A percentile compares a stretch with the other conserved stretches of the same genome.
Conservation (phyloP, 208 protist genomes). For the Crithidia mellificae region DNA sequence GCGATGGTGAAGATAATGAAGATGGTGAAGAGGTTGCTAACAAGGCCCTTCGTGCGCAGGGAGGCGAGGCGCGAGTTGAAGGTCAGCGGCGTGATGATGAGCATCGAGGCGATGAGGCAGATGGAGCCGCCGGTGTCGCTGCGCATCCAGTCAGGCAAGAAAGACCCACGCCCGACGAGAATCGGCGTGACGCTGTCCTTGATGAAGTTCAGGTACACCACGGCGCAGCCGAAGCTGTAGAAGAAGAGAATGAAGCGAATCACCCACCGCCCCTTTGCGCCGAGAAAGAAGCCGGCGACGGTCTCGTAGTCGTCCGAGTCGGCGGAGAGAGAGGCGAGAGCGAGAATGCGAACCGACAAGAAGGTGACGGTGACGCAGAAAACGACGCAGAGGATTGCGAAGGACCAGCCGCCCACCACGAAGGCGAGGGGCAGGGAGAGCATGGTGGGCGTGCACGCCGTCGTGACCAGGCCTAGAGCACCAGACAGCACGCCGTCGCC, state of each 20-base stretch:
- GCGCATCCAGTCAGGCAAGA: conserved; percentile 64
- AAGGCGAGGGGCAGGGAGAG: conserved; percentile 77
- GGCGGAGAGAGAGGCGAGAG: conserved; percentile 67
- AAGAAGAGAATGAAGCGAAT: conserved; percentile 67
- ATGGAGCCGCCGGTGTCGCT: conserved; percentile 42
- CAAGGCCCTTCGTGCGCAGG: conserved; percentile 70
- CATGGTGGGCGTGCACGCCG: conserved; percentile 72
- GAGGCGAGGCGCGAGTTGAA: conserved; percentile 82
- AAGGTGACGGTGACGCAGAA: conserved; percentile 70
- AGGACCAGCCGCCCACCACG: conserved; percentile 57
- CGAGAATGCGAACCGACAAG: conserved; percentile 75
- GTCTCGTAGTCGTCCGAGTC: conserved; percentile 81
- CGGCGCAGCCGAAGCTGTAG: conserved; percentile 72
- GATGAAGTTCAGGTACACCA: conserved; percentile 78
- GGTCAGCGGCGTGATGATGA: conserved; percentile 64
- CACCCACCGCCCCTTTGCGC: conserved; percentile 45
- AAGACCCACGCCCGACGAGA: conserved; percentile 40
- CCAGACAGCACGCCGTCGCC: conserved; percentile 71
- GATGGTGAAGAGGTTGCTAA: conserved; percentile 72
- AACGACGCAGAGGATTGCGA: conserved; percentile 44
- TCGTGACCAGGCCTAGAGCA: conserved; percentile 67
- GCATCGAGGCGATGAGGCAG: conserved; percentile 47
- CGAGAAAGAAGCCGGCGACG: conserved; percentile 76
- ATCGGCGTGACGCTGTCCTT: conserved; percentile 66
- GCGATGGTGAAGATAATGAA: conserved; percentile 73